Conservation (phyloP, 2,329 filamentous ascomycete genomes). For the Elsinoe necatrix region DNA sequence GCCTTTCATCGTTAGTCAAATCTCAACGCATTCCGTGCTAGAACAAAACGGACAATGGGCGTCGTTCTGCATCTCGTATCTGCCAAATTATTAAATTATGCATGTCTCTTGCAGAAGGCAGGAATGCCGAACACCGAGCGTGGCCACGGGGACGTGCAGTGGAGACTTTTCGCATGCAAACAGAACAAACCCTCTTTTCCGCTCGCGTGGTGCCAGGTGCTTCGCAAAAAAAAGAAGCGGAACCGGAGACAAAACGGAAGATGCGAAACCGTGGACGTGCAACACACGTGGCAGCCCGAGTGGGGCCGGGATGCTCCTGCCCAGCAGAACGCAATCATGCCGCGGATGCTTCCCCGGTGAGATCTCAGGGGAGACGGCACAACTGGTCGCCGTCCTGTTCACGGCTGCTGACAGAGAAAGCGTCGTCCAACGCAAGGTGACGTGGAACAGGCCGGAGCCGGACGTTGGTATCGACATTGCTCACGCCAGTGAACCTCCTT, state of each 20-base stretch:
- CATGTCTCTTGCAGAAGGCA: neutral
- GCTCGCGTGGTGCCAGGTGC: neutral
- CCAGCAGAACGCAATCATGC: slow-evolving; percentile 1
- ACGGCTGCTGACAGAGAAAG: neutral
- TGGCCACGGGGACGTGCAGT: too few relatives aligned
- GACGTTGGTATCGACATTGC: neutral
- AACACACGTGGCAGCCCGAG: slow-evolving; percentile 6
- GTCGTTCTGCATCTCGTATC: neutral
- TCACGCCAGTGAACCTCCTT: neutral
- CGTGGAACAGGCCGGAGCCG: neutral
- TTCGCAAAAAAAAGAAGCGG: neutral
- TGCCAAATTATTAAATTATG: neutral
- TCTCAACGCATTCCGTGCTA: neutral
- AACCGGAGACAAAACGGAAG: neutral
- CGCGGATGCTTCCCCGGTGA: slow-evolving; percentile 1
- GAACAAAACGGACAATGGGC: neutral
- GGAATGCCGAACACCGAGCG: slow-evolving; percentile 5
- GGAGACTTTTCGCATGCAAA: neutral
- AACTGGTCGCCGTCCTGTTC: too few relatives aligned
- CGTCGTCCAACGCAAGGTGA: neutral
- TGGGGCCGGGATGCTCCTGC: neutral
- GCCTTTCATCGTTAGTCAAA: neutral
- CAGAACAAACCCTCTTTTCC: neutral
- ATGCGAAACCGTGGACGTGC: slow-evolving; percentile 1
- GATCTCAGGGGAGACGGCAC: too few relatives aligned